A percentile compares a stretch with the other conserved stretches of the same genome.
Evolutionary conservation across 139 green algal genomes (phyloP).

Genomic region (Chlorella sp.): DNA sequence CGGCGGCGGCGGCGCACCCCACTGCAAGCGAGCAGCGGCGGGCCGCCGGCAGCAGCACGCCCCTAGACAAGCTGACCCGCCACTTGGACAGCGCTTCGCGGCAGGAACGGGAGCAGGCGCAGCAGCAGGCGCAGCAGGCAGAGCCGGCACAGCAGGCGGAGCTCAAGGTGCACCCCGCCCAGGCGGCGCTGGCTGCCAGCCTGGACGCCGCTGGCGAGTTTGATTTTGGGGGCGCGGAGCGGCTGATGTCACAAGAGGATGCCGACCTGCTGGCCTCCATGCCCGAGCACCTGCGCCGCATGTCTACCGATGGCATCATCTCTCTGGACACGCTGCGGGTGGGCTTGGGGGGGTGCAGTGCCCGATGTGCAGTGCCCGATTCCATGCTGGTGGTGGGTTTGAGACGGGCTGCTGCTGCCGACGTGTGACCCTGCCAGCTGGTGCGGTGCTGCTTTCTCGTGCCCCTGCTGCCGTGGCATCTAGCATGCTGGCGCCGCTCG

Average conservation of each 20-base stretch:
- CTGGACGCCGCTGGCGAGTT: neutral
- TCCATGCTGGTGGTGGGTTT: too few species aligned
- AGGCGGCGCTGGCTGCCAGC: constrained; percentile 10
- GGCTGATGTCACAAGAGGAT: neutral
- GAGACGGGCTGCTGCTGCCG: too few species aligned
- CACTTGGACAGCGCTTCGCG: neutral
- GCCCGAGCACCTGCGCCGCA: constrained; percentile 33
- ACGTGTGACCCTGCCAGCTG: neutral
- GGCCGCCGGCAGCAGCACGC: neutral
- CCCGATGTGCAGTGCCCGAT: too few species aligned
- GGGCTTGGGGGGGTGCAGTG: neutral
- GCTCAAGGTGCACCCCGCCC: neutral
- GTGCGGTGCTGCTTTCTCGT: too few species aligned
- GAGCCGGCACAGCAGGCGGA: neutral
- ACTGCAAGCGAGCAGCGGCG: too few species aligned
- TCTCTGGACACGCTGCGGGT: constrained; percentile 29
- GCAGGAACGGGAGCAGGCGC: neutral
- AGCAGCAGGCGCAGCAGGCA: neutral
- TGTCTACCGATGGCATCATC: constrained; percentile 42
- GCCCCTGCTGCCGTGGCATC: too few species aligned
- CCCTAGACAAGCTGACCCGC: constrained; percentile 19
- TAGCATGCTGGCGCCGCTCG: too few species aligned
- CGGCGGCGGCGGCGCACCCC: neutral
- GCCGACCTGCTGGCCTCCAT: constrained; percentile 26
- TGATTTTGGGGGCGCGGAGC: neutral